Evolutionary conservation across 495 filamentous ascomycete species (phyloP), one percentile per base, ranked within the genome.

Genomic region (Hypomontagnella monticulosa): DNA sequence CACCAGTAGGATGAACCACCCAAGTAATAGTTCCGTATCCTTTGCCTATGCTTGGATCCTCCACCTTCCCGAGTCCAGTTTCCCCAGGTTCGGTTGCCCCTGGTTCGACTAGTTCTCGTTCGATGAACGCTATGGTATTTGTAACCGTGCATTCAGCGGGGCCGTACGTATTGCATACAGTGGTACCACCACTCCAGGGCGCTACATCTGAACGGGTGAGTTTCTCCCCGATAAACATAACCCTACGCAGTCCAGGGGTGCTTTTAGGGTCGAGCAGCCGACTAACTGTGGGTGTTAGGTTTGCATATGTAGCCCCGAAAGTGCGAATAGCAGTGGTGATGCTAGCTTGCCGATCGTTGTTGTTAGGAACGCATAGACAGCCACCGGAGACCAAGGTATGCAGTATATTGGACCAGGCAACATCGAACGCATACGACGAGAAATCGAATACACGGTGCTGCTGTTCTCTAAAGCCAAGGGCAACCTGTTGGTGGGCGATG

Each of bases 371-470:
- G 8, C 36, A 38, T 11, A 38, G 3, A 3, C 10, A 12, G 8
- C 36, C 36, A 14, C 10, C 9, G 8, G 2, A 10, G 2, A 14
- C 8, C 3, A 11, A 10, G 10, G 36, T 38, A 2, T 3, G 2
- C 2, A 38, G n/a, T 3, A 38, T 38, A 3, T 38, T 9, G 8
- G 2, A 3, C 2, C 3, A 50, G 75, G 80, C 81, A 11, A 81
- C 79, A 54, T 91, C 88, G 32, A 88, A 90, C 0, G 83, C 84
- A 61, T 84, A 85, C 18, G 84, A 81, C 2, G 86, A 81, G 52
- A 85, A 88, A 55, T 90, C 84, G 10, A 89, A 63, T 1, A 83
- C 76, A 4, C 83, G 66, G 6, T 79, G 79, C 1, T 76, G 60
- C n/a, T n/a, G n/a, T n/a, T n/a, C n/a, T n/a, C n/a, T 55, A 85